Evolutionary conservation across 2,329 filamentous ascomycete genomes (phyloP).

Genomic region (Neophaeococcomyces mojaviensis): DNA sequence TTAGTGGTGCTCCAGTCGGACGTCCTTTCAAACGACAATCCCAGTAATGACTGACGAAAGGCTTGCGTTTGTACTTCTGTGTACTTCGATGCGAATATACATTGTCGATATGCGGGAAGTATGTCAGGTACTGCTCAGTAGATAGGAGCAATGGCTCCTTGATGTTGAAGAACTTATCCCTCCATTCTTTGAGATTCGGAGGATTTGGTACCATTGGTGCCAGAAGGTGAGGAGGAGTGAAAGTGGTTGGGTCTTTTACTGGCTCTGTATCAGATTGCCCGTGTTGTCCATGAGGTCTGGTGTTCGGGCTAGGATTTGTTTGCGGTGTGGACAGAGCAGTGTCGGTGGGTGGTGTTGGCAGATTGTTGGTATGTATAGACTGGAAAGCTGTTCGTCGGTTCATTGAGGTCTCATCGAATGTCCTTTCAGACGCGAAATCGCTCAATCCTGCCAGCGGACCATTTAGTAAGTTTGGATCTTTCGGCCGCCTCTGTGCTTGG

Average conservation of each 20-base stretch:
- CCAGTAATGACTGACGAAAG: conserved; percentile 79
- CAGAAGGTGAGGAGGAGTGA: conserved; percentile 11
- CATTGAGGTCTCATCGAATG: background rate
- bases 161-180: conserved; percentile 66
- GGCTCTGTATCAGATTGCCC: background rate
- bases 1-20: conserved; percentile 62
- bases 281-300: background rate
- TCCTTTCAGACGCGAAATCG: background rate
- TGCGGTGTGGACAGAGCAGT: background rate
- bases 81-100: conserved; percentile 78
- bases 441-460: no score
- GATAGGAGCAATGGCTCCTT: conserved; percentile 64
- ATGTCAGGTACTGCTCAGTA: conserved; percentile 69
- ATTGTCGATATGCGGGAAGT: conserved; percentile 78
- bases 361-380: background rate
- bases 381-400: background rate
- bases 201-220: conserved; percentile 48
- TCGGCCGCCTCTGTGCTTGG: background rate
- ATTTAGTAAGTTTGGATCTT: no score
- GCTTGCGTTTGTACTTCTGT: conserved; percentile 71
- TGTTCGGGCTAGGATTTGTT: background rate
- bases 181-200: conserved; percentile 61
- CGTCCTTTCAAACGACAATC: conserved; percentile 75
- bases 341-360: background rate
- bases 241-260: conserved; percentile 5